Percentiles rank a stretch among this genome's conserved stretches.
These are phyloP conservation scores for Penicillium sp. DNA, from an alignment of 2,329 filamentous ascomycete species.

Conservation along the genomic window DNA sequence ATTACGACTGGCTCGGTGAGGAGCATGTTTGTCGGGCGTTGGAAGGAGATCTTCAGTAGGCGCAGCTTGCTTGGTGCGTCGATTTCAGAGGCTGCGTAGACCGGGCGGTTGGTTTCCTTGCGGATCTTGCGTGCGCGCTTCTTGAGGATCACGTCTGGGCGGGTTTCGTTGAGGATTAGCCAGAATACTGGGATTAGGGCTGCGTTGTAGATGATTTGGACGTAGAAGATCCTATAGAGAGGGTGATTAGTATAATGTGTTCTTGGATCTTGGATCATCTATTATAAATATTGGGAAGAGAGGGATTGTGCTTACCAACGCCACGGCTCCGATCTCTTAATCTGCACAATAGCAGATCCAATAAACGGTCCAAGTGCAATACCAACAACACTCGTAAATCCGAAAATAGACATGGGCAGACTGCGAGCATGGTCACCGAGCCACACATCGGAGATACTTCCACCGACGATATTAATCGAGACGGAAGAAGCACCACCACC, in stretches of 20 bases:
- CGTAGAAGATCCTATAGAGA: slow-evolving; percentile 44
- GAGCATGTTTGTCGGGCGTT: slow-evolving; percentile 42
- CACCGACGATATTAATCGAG: slow-evolving; percentile 44
- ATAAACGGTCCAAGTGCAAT: slow-evolving; percentile 48
- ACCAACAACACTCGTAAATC: slow-evolving; percentile 46
- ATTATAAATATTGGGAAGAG: no score
- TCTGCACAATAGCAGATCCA: slow-evolving; percentile 41
- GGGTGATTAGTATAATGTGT: neutral
- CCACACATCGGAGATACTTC: slow-evolving; percentile 42
- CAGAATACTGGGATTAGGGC: slow-evolving; percentile 44
- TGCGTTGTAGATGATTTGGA: slow-evolving; percentile 48
- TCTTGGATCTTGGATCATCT: neutral
- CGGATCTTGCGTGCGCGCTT: slow-evolving; percentile 42
- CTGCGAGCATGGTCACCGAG: slow-evolving; percentile 40
- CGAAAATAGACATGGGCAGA: slow-evolving; percentile 46
- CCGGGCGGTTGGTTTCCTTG: slow-evolving; percentile 34
- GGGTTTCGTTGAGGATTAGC: slow-evolving; percentile 44
- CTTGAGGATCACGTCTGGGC: slow-evolving; percentile 44
- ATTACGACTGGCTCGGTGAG: slow-evolving; percentile 45
- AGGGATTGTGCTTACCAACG: slow-evolving; percentile 37
- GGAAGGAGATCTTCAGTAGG: slow-evolving; percentile 41
- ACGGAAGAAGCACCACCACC: slow-evolving; percentile 47
- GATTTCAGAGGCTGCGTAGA: slow-evolving; percentile 30
- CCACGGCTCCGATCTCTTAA: slow-evolving; percentile 40
- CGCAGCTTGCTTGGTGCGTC: slow-evolving; percentile 17